Conservation (phyloP, 179 eudicot species). For the Silene coronaria region DNA sequence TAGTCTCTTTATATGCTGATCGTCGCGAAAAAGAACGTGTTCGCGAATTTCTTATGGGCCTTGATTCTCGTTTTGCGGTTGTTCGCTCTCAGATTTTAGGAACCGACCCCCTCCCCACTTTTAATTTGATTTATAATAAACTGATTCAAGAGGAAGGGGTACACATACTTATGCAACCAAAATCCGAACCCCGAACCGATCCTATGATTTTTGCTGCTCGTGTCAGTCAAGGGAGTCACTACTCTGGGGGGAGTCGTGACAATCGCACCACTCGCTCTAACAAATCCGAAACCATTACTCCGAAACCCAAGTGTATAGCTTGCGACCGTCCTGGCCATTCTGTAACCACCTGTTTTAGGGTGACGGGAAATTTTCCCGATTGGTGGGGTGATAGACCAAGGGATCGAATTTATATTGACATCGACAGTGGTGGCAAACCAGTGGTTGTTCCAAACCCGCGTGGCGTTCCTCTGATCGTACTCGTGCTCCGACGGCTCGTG, state of each 20-base stretch:
- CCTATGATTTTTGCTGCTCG: too few relatives aligned
- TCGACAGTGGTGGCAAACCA: neutral
- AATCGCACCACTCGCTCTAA: neutral
- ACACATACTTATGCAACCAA: too few relatives aligned
- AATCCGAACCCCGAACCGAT: too few relatives aligned
- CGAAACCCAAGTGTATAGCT: neutral
- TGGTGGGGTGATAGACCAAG: conserved; percentile 4
- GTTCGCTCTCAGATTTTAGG: too few relatives aligned
- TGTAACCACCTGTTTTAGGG: neutral
- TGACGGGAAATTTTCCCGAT: neutral
- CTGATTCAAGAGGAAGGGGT: too few relatives aligned
- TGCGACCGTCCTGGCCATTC: neutral
- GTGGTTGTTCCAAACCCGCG: neutral
- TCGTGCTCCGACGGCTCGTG: neutral
- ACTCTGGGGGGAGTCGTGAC: neutral
- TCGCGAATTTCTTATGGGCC: too few relatives aligned
- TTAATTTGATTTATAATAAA: too few relatives aligned
- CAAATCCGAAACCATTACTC: neutral
- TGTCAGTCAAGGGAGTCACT: too few relatives aligned
- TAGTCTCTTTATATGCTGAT: too few relatives aligned
- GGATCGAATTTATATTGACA: neutral
- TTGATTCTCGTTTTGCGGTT: too few relatives aligned
- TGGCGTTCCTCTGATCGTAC: neutral
- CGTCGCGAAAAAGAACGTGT: too few relatives aligned
- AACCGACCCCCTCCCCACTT: too few relatives aligned